Base-by-base conservation (phyloP, 2,329 filamentous ascomycete species). In the Fusarium concolor region DNA sequence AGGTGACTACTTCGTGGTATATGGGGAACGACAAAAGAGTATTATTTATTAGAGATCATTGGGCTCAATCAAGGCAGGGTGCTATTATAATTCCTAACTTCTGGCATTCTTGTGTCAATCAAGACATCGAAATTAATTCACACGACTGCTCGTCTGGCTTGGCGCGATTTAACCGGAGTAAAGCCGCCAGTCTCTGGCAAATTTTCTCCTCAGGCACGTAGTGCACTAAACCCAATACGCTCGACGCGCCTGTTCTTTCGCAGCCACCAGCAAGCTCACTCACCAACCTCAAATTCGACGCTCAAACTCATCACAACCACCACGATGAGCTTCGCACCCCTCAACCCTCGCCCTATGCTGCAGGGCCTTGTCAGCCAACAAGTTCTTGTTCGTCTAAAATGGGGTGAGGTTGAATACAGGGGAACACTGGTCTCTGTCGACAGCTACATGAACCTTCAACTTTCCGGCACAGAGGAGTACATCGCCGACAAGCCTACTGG, bases 401-500 rank as follows among this genome's bases (percentile, higher is more conserved):
- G 96, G 96, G 94, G 93, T 74, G 91, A 97, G 81, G 96, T 93
- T 62, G 96, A 99, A 81, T 99, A 99, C 87, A 96, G 95, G 80
- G 96, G 96, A 78, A 88, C 89, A 71, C 88, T 99, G 67, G 92
- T 97, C 77, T 95, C 92, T 75, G 92, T 97, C 77, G 96, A 99
- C 83, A 94, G 92, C 77, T 99, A 99, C 85, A 98, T 99, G 95
- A 99, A 99, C 84, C 90, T 99, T 69, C 94, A 98, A 83, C 87
- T 99, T 68, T 89, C 90, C 71, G 90, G 91, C 75, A 94, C 95
- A 51, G 92, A 97, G 82, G 96, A 99, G 81, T 97, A 91, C 81
- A 92, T 97, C 76, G 89, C 94, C 77, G 91, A 93, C 72, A 92
- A 96, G 86, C 90, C 89, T 78, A 93, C 91, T 35, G 95, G 94